Base-by-base conservation (phyloP, 345 rosid species). In the Leavenworthia alabamica region DNA sequence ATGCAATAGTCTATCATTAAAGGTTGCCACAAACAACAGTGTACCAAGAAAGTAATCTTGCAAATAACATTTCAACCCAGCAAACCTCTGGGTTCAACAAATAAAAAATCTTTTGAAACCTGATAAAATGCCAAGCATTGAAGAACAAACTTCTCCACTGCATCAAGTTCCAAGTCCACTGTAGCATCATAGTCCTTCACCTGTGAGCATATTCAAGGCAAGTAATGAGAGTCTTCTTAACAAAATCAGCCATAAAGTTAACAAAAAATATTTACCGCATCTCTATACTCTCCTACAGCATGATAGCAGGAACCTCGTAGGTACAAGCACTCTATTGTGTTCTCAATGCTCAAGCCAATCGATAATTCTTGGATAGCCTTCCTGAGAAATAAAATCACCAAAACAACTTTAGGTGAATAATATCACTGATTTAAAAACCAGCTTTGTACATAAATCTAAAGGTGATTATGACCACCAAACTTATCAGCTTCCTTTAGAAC, bases 101-200 rank as follows among this genome's bases (percentile, higher is more conserved):
- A 54, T 16, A 32, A 28, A 64, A 23, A 27, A 58, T 29, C n/a
- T 50, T 31, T 53, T 0, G 54, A 56, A 71, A 91, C 96, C 96
- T 92, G 96, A 82, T 92, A 89, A 70, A 89, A 89, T 63, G 98
- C 89, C 82, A 89, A 67, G 75, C 96, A 92, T 73, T 92, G 98
- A 62, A 92, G 89, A 78, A 89, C 95, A 80, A 92, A 92, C 73
- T 92, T 92, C 24, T 89, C 98, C 85, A 89, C 77, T 6, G 96
- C 90, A 73, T 92, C 96, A 55, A 89, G 82, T 62, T 92, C 98
- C 73, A 85, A 67, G 60, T 85, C 96, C 42, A 92, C 80, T 35
- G 93, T 79, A 53, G 98, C 95, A 82, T 89, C 98, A 57, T 92
- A 92, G 67, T 92, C 96, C 77, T 85, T 92, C 40, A 86, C 85